These are phyloP conservation scores for Solanum chmielewskii DNA, from an alignment of 257 asterid species.

Conservation along the genomic window DNA sequence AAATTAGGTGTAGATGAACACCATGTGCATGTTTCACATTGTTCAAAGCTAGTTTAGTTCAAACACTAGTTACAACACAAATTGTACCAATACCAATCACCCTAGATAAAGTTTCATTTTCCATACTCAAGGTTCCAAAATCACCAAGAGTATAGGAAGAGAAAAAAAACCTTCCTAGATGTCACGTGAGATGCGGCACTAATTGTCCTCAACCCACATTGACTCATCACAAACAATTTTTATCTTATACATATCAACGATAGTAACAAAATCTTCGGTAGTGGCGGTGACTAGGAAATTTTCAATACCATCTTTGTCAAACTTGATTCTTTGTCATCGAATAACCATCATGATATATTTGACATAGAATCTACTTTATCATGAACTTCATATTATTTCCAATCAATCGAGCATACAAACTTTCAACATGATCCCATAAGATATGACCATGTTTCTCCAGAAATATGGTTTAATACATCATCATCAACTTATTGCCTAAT, in stretches of 20 bases:
- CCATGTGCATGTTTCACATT: background rate
- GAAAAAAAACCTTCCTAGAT: background rate
- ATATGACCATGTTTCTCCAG: background rate
- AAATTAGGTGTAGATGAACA: background rate
- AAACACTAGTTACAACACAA: background rate
- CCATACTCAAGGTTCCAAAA: background rate
- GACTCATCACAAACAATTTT: background rate
- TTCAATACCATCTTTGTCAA: background rate
- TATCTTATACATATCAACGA: no score
- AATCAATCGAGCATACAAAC: background rate
- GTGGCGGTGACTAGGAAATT: background rate
- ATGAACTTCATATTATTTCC: background rate
- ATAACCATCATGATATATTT: background rate
- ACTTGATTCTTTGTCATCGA: background rate
- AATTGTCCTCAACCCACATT: background rate
- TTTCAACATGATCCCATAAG: background rate
- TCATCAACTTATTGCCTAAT: background rate
- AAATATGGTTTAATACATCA: background rate
- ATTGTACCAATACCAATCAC: background rate
- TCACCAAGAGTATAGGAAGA: background rate
- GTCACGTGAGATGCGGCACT: background rate
- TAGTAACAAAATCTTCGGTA: background rate
- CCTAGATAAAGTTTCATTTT: background rate
- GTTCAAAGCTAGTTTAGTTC: background rate
- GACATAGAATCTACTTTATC: background rate